A percentile compares a stretch with the other conserved stretches of the same genome.
Conservation (phyloP, 2,329 filamentous ascomycete genomes). For the Metarhizium sp. region DNA sequence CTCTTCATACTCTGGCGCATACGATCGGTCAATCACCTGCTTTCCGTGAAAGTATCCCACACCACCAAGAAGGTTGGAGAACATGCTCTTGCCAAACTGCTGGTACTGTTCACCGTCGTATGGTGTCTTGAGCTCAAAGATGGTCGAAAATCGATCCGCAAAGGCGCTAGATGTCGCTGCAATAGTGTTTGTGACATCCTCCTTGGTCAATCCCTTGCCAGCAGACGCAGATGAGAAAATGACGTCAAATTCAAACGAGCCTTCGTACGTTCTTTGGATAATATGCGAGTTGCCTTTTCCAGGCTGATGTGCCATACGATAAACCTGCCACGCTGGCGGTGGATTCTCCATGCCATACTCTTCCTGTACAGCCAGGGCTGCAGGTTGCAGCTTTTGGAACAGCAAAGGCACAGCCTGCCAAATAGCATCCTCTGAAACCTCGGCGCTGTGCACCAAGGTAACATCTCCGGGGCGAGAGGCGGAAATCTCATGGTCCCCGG, state of each 20-base stretch:
- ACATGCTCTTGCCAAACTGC: slow-evolving; percentile 77
- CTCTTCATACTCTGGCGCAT: slow-evolving; percentile 89
- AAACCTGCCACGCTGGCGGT: slow-evolving; percentile 77
- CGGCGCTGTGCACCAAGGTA: slow-evolving; percentile 66
- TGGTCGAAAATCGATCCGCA: slow-evolving; percentile 60
- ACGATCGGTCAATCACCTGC: slow-evolving; percentile 80
- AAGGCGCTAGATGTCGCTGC: slow-evolving; percentile 58
- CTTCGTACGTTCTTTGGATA: slow-evolving; percentile 85
- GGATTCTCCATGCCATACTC: slow-evolving; percentile 51
- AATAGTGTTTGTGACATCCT: slow-evolving; percentile 63
- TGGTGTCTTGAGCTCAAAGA: slow-evolving; percentile 60
- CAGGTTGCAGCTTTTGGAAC: slow-evolving; percentile 43
- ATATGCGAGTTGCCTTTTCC: slow-evolving; percentile 73
- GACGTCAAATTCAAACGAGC: slow-evolving; percentile 86
- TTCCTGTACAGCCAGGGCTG: slow-evolving; percentile 39
- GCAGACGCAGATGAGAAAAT: slow-evolving; percentile 76
- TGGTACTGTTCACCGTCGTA: slow-evolving; percentile 66
- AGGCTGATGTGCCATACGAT: slow-evolving; percentile 63
- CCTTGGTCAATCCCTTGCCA: slow-evolving; percentile 40
- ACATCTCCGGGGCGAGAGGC: slow-evolving; percentile 62
- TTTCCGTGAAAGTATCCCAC: slow-evolving; percentile 93
- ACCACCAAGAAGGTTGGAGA: slow-evolving; percentile 88
- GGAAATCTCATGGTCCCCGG: slow-evolving; percentile 57
- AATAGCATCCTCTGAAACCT: slow-evolving; percentile 55
- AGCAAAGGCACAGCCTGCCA: slow-evolving; percentile 72